Conservation (phyloP, 2,329 filamentous ascomycete species). For the Didymella pinodella region DNA sequence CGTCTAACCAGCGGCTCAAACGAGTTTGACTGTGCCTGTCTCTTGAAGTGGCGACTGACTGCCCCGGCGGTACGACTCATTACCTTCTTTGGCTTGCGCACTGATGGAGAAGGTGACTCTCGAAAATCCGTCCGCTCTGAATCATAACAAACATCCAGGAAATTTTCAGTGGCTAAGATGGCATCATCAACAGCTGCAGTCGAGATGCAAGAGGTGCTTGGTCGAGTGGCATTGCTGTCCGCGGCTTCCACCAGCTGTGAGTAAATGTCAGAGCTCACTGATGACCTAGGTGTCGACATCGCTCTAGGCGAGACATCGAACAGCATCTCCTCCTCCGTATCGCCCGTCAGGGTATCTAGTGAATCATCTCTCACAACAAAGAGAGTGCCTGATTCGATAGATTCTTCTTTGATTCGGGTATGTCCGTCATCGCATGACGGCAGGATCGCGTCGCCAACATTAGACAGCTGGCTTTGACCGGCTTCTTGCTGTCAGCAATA, state of each 20-base stretch:
- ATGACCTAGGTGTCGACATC: background rate
- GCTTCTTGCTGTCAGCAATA: background rate
- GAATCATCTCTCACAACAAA: background rate
- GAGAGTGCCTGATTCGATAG: background rate
- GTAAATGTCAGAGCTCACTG: background rate
- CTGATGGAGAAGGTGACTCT: background rate
- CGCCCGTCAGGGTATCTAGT: background rate
- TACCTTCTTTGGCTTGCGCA: background rate
- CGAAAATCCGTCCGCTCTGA: conserved; percentile 14
- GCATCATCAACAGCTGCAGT: no score
- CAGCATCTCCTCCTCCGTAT: background rate
- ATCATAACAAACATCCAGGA: background rate
- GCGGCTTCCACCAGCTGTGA: background rate
- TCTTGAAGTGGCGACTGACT: background rate
- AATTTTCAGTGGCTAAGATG: background rate
- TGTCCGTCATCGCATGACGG: background rate
- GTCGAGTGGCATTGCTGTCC: no score
- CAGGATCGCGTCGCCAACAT: background rate
- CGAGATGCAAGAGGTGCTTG: background rate
- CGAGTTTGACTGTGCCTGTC: background rate
- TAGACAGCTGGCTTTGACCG: background rate
- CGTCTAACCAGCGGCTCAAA: background rate
- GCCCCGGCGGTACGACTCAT: background rate
- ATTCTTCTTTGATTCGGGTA: background rate
- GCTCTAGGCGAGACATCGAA: background rate